Conservation (phyloP, 2,329 filamentous ascomycete genomes). For the Macrophomina phaseolina region DNA sequence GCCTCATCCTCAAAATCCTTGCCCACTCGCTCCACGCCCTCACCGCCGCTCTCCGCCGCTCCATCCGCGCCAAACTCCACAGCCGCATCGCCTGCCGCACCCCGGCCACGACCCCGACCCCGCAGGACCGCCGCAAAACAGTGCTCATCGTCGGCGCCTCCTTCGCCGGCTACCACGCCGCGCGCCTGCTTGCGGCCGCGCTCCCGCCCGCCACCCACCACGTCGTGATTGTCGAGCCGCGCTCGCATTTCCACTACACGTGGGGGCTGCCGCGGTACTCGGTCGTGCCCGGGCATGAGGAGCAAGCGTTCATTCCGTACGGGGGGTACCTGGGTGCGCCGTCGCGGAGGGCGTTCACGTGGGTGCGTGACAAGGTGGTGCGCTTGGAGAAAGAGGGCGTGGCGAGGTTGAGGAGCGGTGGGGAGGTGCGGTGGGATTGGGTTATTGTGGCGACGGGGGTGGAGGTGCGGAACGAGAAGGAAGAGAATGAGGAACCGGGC, state of each 20-base stretch:
- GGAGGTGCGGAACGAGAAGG: background rate
- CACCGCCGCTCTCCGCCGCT: no score
- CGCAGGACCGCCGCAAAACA: constrained; percentile 43
- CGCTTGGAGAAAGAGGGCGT: constrained; percentile 50
- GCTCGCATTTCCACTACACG: constrained; percentile 66
- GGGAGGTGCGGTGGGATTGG: background rate
- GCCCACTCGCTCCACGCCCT: no score
- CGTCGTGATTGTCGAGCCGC: constrained; percentile 64
- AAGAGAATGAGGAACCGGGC: background rate
- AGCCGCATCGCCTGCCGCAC: no score
- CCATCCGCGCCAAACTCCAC: no score
- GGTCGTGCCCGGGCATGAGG: constrained; percentile 61
- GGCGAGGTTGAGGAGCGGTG: background rate
- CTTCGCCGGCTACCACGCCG: constrained; percentile 61
- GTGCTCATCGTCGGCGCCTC: constrained; percentile 65
- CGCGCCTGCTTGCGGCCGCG: constrained; percentile 54
- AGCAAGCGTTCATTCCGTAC: constrained; percentile 67
- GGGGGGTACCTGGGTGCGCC: constrained; percentile 47
- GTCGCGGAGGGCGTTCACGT: constrained; percentile 44
- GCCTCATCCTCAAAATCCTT: no score
- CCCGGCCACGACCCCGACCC: background rate
- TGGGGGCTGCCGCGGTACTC: constrained; percentile 66
- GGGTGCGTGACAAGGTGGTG: constrained; percentile 52
- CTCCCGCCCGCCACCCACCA: constrained; percentile 59
- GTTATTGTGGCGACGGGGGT: background rate